phyloP scores from a whole-genome alignment of 2,329 filamentous ascomycete genomes.

The Endoconidiophora laricicola region DNA sequence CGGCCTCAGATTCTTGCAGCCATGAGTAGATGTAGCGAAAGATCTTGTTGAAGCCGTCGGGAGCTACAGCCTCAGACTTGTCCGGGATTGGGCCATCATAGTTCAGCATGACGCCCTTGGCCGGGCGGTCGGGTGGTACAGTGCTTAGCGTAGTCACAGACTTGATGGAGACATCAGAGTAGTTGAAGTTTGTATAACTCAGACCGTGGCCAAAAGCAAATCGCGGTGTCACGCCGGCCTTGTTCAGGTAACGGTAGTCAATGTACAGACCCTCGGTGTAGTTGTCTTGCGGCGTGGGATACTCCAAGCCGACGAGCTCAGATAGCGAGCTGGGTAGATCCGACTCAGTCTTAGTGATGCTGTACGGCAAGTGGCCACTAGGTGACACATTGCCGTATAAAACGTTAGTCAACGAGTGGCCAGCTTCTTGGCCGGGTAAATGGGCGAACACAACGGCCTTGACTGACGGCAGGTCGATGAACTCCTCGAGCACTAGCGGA shows the following conservation, averaged over 20 bases:
- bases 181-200: constrained; percentile 59
- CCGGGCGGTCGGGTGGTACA: constrained; percentile 21
- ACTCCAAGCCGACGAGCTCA: constrained; percentile 22
- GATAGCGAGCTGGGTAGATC: constrained; percentile 53
- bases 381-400: constrained; percentile 61
- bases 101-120: constrained; percentile 25
- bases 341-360: constrained; percentile 49
- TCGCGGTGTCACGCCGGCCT: constrained; percentile 52
- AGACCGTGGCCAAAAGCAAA: constrained; percentile 81
- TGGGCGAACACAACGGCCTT: constrained; percentile 73
- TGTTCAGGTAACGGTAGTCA: constrained; percentile 84
- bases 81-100: constrained; percentile 36
- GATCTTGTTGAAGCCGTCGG: constrained; percentile 39
- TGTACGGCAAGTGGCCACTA: constrained; percentile 75
- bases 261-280: constrained; percentile 68
- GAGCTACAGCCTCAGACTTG: constrained; percentile 39
- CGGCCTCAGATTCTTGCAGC: constrained; percentile 28
- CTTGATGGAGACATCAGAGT: constrained; percentile 33
- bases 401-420: constrained; percentile 63
- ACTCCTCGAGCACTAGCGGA: constrained; percentile 62
- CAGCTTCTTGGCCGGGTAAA: constrained; percentile 73
- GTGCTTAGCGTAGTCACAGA: constrained; percentile 27
- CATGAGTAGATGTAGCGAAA: constrained; percentile 56
- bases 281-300: constrained; percentile 61
- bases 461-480: constrained; percentile 61